Conservation (phyloP, 148 eudicot genomes). For the Vaccinium macrocarpon region DNA sequence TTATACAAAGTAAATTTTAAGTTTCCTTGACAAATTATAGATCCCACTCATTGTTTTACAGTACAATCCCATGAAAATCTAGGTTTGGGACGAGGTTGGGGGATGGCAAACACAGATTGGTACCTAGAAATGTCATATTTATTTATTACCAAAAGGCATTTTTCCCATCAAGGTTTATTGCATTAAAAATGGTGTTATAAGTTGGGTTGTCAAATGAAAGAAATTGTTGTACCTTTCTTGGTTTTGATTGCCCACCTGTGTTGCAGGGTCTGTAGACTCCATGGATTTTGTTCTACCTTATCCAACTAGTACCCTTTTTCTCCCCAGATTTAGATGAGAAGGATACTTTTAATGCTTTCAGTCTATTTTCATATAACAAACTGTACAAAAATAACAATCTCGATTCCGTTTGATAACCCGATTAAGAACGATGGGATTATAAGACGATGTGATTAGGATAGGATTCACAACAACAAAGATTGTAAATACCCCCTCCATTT, state of each 20-base stretch:
- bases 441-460: too few relatives aligned
- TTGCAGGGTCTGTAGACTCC: neutral
- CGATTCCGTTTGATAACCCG: too few relatives aligned
- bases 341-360: neutral
- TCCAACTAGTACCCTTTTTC: too few relatives aligned
- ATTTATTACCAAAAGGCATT: too few relatives aligned
- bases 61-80: neutral
- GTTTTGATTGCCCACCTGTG: conserved; percentile 8
- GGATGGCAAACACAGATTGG: neutral
- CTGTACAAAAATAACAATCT: neutral
- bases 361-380: neutral
- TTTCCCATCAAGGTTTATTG: neutral
- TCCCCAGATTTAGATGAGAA: too few relatives aligned
- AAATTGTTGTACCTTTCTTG: neutral
- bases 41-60: neutral
- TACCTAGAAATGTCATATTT: neutral
- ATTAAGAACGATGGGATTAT: too few relatives aligned
- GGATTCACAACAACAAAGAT: too few relatives aligned
- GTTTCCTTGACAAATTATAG: neutral
- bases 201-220: conserved; percentile 1
- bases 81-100: neutral
- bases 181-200: neutral
- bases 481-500: too few relatives aligned
- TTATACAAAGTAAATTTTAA: neutral
- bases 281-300: neutral